Evolutionary conservation across 192 early-diverging fungal species (phyloP).

Genomic region (Spinellus fusiger): DNA sequence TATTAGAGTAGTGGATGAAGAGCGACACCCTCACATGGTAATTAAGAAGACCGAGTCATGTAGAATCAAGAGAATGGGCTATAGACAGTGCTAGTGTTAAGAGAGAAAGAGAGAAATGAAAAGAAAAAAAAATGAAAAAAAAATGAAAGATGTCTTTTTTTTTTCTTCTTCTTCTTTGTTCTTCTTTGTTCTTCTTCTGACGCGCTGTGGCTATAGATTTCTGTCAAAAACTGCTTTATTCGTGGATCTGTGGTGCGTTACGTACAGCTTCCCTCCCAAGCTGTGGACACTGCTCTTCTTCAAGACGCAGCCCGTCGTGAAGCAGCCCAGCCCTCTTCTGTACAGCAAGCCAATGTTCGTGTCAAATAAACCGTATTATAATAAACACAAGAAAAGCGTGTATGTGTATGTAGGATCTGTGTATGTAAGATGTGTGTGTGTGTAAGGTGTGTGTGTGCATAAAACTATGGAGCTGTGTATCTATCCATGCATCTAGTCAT

Average conservation of each 20-base stretch:
- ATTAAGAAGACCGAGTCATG: background rate
- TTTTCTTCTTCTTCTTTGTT: background rate
- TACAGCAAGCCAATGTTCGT: conserved; percentile 31
- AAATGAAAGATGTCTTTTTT: background rate
- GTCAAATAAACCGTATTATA: conserved; percentile 24
- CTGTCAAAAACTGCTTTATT: conserved; percentile 99
- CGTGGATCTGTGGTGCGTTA: conserved; percentile 98
- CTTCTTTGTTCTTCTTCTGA: no score
- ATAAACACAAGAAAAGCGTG: background rate
- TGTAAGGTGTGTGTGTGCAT: background rate
- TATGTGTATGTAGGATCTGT: background rate
- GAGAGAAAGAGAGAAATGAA: no score
- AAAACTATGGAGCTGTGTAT: no score
- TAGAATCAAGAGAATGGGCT: no score
- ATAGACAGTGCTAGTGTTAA: no score
- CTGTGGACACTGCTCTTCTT: conserved; percentile 90
- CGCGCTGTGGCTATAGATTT: conserved; percentile 58
- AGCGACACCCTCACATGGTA: conserved; percentile 96
- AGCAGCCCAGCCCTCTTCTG: conserved; percentile 60
- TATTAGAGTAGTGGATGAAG: conserved; percentile 77
- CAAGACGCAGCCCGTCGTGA: conserved; percentile 96
- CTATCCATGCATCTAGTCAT: no score
- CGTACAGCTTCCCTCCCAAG: conserved; percentile 79
- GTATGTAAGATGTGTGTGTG: background rate
- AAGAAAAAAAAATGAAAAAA: background rate